Base-by-base conservation (phyloP, 163 green algal species). In the Volvox carteri region DNA sequence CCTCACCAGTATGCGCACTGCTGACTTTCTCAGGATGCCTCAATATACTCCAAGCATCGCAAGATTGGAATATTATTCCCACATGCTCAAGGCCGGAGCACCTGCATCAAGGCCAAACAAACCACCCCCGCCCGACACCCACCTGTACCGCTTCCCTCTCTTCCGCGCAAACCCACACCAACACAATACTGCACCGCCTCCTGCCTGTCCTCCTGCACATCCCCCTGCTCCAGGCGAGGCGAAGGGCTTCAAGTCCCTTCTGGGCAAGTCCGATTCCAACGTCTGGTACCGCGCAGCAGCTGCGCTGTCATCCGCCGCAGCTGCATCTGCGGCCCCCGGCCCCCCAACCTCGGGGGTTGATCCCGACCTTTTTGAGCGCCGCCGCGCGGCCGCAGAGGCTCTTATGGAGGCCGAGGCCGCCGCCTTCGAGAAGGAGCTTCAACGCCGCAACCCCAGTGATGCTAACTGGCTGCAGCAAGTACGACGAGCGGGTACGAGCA, bases 391-490 rank as follows among this genome's bases (percentile, higher is more conserved):
- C 19, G 92, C 88, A 25, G 92, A 97, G 90, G 65, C 70, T 30
- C 87, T 97, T 65, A 86, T 98, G 80, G 93, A 95, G n/a, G 76
- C 88, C 6, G 96, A 97, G 90, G 93, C 93, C 25, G 87, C 88
- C 14, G 80, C 92, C 1, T 97, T 96, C 83, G 93, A 97, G 65
- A 77, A 90, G 54, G 93, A 95, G 21, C 65, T 97, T 42, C 77
- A 84, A 54, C 73, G 88, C 39, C 86, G 93, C 37, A 94, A 95
- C 77, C 78, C 89, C 30, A 84, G 92, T 30, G 97, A 99, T 81
- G 74, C 92, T 0, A 90, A 93, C 42, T 99, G 97, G 97, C 91
- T 99, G 75, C 84, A 94, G 90, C 92, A 97, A 79, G 97, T 97
- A 28, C 91, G 93, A 58, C 88, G 88, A 23, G 92, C 89, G 1